Evolutionary conservation across 2,329 filamentous ascomycete species (phyloP).

Genomic region (Botryosphaeria dothidea): DNA sequence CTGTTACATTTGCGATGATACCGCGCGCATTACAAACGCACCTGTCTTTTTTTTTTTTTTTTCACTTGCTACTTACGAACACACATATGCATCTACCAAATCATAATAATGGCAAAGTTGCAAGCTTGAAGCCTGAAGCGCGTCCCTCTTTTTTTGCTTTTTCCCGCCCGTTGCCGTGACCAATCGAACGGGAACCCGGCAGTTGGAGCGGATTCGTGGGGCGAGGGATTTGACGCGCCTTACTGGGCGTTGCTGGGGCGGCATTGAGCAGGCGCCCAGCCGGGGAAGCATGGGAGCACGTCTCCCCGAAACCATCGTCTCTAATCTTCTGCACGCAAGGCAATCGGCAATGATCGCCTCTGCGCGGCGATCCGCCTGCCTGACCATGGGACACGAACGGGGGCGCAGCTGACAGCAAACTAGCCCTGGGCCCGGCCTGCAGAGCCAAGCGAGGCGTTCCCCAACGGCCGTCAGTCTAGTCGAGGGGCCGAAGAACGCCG

Average conservation of each 20-base stretch:
- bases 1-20: slow-evolving; percentile 1
- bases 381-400: no score
- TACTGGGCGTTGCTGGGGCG: background rate
- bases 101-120: no score
- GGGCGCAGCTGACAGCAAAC: background rate
- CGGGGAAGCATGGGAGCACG: background rate
- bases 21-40: background rate
- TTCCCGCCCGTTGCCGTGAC: background rate
- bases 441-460: background rate
- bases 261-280: background rate
- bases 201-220: no score
- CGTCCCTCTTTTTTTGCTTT: no score
- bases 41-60: no score
- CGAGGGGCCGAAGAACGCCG: background rate
- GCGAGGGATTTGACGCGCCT: background rate
- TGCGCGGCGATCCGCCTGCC: background rate
- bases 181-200: background rate
- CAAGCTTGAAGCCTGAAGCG: no score
- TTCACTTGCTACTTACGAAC: background rate
- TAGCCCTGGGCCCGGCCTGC: background rate
- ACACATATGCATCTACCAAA: no score
- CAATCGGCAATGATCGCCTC: background rate
- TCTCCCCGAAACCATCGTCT: slow-evolving; percentile 4
- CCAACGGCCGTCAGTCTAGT: background rate
- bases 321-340: background rate